These are phyloP conservation scores for Sutorius australiensis DNA, from an alignment of 768 basidiomycete genomes.

Conservation along the genomic window DNA sequence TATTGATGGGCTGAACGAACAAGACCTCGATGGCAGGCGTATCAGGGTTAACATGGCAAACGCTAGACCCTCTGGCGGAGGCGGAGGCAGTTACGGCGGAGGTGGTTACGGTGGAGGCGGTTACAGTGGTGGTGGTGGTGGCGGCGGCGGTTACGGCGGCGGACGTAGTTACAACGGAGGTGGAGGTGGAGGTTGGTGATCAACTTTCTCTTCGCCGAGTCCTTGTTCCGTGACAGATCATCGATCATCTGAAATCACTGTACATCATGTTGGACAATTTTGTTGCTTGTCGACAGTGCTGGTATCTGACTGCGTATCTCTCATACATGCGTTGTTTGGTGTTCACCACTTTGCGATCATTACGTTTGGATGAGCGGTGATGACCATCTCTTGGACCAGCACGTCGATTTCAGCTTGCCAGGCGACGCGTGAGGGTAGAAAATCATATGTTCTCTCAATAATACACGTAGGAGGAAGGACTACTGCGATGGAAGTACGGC, in stretches of 20 bases:
- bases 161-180: slow-evolving; percentile 10
- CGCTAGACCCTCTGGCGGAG: slow-evolving; percentile 28
- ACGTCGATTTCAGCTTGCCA: too few relatives aligned
- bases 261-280: background rate
- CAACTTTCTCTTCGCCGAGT: background rate
- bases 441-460: slow-evolving; percentile 4
- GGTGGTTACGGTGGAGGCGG: slow-evolving; percentile 18
- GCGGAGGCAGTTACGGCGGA: slow-evolving; percentile 16
- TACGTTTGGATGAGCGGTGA: background rate
- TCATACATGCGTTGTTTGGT: slow-evolving; percentile 1
- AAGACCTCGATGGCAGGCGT: slow-evolving; percentile 52
- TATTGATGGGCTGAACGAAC: slow-evolving; percentile 44
- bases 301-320: slow-evolving; percentile 5
- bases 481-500: background rate
- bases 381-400: too few relatives aligned
- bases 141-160: background rate
- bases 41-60: slow-evolving; percentile 48
- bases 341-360: background rate
- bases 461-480: slow-evolving; percentile 5
- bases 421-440: background rate
- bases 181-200: slow-evolving; percentile 15
- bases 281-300: slow-evolving; percentile 2
- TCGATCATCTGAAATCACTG: background rate
- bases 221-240: background rate
- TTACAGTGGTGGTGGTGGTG: slow-evolving; percentile 10